These are phyloP conservation scores for Eucalyptus shirleyi DNA, from an alignment of 345 rosid genomes.

Conservation along the genomic window DNA sequence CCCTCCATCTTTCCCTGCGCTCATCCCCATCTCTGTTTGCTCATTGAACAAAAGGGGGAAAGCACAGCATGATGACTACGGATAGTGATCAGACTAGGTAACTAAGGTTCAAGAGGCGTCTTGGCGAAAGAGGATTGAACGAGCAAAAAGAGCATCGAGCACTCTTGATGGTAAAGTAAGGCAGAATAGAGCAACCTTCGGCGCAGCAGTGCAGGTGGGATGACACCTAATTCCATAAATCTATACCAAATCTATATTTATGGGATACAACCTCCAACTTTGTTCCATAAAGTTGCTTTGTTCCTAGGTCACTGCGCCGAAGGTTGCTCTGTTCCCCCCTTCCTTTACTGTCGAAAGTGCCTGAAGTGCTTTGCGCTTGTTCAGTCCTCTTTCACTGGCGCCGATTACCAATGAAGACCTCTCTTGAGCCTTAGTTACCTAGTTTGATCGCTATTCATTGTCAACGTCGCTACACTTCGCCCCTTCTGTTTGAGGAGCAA, in stretches of 20 bases:
- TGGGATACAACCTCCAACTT: too few relatives aligned
- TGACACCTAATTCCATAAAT: too few relatives aligned
- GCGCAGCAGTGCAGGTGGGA: too few relatives aligned
- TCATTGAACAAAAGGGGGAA: neutral
- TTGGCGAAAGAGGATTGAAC: too few relatives aligned
- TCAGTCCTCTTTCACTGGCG: neutral
- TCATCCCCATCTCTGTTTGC: neutral
- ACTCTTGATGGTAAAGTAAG: too few relatives aligned
- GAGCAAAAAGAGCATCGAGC: too few relatives aligned
- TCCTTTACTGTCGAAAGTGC: neutral
- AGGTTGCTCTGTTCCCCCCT: neutral
- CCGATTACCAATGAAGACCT: neutral
- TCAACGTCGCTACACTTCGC: neutral
- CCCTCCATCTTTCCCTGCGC: neutral
- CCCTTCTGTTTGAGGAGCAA: neutral
- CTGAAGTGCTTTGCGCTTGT: neutral
- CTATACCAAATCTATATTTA: too few relatives aligned
- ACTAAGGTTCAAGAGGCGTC: too few relatives aligned
- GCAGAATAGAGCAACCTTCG: too few relatives aligned
- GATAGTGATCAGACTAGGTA: too few relatives aligned
- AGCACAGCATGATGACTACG: too few relatives aligned
- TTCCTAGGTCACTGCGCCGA: neutral
- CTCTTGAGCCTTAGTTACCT: neutral
- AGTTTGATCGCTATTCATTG: neutral
- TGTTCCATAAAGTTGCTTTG: too few relatives aligned